Percentiles rank a stretch among this genome's conserved stretches.
These are phyloP conservation scores for Chaetomium cochliodes DNA, from an alignment of 495 filamentous ascomycete species.

Conservation along the genomic window DNA sequence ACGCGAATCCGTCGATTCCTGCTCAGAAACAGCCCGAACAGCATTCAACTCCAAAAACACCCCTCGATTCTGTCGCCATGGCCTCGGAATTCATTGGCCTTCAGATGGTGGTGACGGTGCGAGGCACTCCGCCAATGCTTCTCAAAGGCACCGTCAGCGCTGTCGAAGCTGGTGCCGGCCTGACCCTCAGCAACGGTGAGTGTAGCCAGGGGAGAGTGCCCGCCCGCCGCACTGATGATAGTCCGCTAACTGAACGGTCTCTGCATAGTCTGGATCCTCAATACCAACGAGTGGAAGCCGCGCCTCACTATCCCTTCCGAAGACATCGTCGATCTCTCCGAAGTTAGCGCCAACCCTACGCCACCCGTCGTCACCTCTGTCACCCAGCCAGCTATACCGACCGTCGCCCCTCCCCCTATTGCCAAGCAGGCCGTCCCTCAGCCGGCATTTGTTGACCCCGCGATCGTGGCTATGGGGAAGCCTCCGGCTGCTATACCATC, in stretches of 20 bases:
- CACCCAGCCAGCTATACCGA: slow-evolving; percentile 10
- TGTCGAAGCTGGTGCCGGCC: slow-evolving; percentile 65
- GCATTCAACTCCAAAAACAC: neutral
- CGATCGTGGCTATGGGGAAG: slow-evolving; percentile 52
- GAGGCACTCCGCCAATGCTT: slow-evolving; percentile 57
- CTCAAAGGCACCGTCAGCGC: slow-evolving; percentile 71
- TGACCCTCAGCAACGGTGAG: slow-evolving; percentile 79
- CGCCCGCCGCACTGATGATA: neutral
- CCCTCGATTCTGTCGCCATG: slow-evolving; percentile 26
- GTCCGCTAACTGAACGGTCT: neutral
- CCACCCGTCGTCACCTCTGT: slow-evolving; percentile 12
- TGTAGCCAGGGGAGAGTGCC: neutral
- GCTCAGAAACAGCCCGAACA: neutral
- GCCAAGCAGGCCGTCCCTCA: slow-evolving; percentile 17
- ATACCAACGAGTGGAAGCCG: slow-evolving; percentile 37
- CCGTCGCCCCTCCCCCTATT: slow-evolving; percentile 16
- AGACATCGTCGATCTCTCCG: slow-evolving; percentile 43
- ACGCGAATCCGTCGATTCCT: neutral
- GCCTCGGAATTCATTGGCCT: slow-evolving; percentile 69
- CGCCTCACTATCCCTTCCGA: slow-evolving; percentile 37
- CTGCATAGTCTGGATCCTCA: slow-evolving; percentile 31
- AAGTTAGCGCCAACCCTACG: slow-evolving; percentile 24
- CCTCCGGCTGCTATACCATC: slow-evolving; percentile 29
- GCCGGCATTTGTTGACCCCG: slow-evolving; percentile 52
- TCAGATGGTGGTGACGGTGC: slow-evolving; percentile 72